Conservation (phyloP, 2,329 filamentous ascomycete genomes). For the Pseudogymnoascus sp. region DNA sequence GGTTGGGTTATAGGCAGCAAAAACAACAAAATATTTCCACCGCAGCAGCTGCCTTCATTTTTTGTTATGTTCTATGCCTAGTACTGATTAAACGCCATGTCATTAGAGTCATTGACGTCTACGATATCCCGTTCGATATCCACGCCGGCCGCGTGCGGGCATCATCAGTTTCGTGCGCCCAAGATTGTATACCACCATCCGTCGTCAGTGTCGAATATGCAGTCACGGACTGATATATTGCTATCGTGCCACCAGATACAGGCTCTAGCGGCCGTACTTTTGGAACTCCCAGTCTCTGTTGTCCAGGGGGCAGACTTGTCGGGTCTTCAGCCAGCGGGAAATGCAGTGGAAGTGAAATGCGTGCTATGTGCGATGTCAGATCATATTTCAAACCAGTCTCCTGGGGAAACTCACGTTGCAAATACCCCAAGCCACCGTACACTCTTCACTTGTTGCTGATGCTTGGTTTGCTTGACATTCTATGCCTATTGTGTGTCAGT, state of each 20-base stretch:
- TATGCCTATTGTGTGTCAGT: slow-evolving; percentile 52
- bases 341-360: slow-evolving; percentile 99
- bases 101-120: background rate
- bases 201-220: background rate
- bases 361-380: slow-evolving; percentile 50
- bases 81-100: slow-evolving; percentile 7
- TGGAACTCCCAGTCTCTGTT: slow-evolving; percentile 99
- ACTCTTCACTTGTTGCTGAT: slow-evolving; percentile 93
- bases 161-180: slow-evolving; percentile 4
- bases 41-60: background rate
- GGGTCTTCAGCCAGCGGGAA: slow-evolving; percentile 97
- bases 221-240: background rate
- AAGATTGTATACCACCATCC: slow-evolving; percentile 5
- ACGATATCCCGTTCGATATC: slow-evolving; percentile 3
- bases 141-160: background rate
- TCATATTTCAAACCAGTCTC: slow-evolving; percentile 1
- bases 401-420: slow-evolving; percentile 68
- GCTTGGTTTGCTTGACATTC: slow-evolving; percentile 99
- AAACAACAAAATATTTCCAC: slow-evolving; percentile 4
- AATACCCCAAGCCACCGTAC: slow-evolving; percentile 97
- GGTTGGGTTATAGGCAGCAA: slow-evolving; percentile 3
- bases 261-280: slow-evolving; percentile 70
- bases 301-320: slow-evolving; percentile 93
- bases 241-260: background rate
- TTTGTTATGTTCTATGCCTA: slow-evolving; percentile 5